Base-by-base conservation (phyloP, 2,329 filamentous ascomycete genomes). In the Clathrospora elynae region DNA sequence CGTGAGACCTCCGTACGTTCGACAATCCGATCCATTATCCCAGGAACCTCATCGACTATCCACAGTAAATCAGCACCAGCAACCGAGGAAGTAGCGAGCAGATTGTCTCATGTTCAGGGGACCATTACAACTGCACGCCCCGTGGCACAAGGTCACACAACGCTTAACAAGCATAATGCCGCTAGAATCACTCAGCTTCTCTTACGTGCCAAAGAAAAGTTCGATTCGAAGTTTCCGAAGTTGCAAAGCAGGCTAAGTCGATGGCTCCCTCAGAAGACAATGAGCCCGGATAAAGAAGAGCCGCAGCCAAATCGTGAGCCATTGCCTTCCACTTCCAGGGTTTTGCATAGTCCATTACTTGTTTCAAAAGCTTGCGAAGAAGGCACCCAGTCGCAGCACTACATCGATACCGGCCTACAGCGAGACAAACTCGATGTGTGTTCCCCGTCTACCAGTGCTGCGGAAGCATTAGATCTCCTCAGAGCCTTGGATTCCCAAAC, bases 1-100 rank as follows among this genome's bases (percentile, higher is more conserved):
- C 46, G 51, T 11, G 46, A 49, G 34, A 43, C 36, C 8, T 47
- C 53, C 5, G 22, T 39, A 6, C 45, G 40, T 9, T 35, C 45
- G 8, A 28, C 25, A 2, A n/a, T n/a, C 22, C 35, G 18, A 10
- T 31, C 26, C 20, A 19, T 18, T 18, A n/a, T 14, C 11, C 29
- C 19, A 25, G 14, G 14, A 14, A 18, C 16, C 13, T 25, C 29
- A 25, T 20, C 22, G 18, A n/a, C 14, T 6, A 23, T 16, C 17
- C 8, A 16, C 12, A 39, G 24, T 19, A 14, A 37, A 18, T 14
- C 31, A 6, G n/a, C 17, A 14, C 17, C 13, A 41, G 22, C 13
- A 9, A n/a, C 14, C 1, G 16, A 16, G n/a, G 33, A 13, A 6
- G 9, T 11, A 6, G 9, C 12, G 10, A 29, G 9, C 12, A 30